Base-by-base conservation (phyloP, 139 green algal species). In the Pycnococcus provasolii region DNA sequence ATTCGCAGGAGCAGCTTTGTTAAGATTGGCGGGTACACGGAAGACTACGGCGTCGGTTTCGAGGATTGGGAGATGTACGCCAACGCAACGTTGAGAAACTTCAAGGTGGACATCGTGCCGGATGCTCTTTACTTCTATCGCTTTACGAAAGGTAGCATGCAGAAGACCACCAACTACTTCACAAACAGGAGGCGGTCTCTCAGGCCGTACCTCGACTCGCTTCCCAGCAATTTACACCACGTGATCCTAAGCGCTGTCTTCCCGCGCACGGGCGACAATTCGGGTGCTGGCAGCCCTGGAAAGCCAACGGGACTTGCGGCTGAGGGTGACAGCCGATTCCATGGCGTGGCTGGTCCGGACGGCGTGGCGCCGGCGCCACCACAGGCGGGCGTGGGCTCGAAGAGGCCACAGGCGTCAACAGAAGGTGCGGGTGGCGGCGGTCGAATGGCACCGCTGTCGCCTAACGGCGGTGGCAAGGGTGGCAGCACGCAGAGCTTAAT, bases 61-160 rank as follows among this genome's bases (percentile, higher is more conserved):
- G 72, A 78, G 60, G 72, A 78, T 44, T 78, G 72, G 72, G 72
- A 78, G 58, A 65, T 78, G 59, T 78, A 78, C 11, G 72, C 72
- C 47, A 78, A 78, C 66, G 72, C 72, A 4, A 64, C 66, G 37
- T 51, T 78, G 72, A 53, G 66, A 2, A 65, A 65, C 7, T 78
- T 73, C 47, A 58, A 66, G 51, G 66, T 73, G 2, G 39, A 71
- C 59, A 69, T 78, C 65, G 42, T 78, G 8, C 66, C 72, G 4
- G 72, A 73, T 2, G 37, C 72, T 44, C 42, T 78, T 44, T 78
- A 78, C 58, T 52, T 60, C 48, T 78, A 78, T 58, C 64, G 72
- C 3, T 78, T 78, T 57, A 73, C 65, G 15, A 48, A 62, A 15
- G 60, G 60, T 57, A 65, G 43, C 3, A 78, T 78, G 72, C 72